Conservation (phyloP, 2,329 filamentous ascomycete genomes). For the Neoscytalidium dimidiatum region DNA sequence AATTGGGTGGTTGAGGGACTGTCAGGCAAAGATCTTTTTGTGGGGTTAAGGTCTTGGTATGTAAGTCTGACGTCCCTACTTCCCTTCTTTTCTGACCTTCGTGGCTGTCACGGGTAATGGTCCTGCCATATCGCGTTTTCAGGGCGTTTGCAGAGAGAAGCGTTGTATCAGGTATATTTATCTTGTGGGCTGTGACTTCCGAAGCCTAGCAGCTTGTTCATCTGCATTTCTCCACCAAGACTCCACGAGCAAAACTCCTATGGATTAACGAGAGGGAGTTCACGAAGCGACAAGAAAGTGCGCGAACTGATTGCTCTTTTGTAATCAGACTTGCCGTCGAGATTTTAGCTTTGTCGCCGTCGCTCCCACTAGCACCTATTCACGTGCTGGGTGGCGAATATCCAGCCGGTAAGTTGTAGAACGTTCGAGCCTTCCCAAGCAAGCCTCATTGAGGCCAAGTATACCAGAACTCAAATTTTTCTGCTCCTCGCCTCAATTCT, state of each 20-base stretch:
- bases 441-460: background rate
- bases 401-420: constrained; percentile 9
- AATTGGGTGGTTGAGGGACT: background rate
- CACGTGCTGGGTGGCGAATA: background rate
- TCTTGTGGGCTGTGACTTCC: background rate
- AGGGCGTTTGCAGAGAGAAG: too few species aligned
- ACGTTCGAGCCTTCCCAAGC: background rate
- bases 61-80: background rate
- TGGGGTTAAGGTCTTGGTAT: background rate
- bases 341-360: background rate
- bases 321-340: background rate
- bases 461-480: background rate
- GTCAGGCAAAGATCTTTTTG: background rate
- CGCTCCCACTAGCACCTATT: background rate
- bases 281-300: background rate
- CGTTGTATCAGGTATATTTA: background rate
- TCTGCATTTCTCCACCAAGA: background rate
- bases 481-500: background rate
- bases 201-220: background rate
- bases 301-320: background rate
- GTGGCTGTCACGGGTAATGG: background rate
- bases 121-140: background rate
- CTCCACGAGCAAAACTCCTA: background rate
- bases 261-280: background rate
- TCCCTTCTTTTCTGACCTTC: background rate